Evolutionary conservation across 2,329 filamentous ascomycete species (phyloP), one percentile per base, ranked within the genome.

Genomic region (Penicillium nordicum): DNA sequence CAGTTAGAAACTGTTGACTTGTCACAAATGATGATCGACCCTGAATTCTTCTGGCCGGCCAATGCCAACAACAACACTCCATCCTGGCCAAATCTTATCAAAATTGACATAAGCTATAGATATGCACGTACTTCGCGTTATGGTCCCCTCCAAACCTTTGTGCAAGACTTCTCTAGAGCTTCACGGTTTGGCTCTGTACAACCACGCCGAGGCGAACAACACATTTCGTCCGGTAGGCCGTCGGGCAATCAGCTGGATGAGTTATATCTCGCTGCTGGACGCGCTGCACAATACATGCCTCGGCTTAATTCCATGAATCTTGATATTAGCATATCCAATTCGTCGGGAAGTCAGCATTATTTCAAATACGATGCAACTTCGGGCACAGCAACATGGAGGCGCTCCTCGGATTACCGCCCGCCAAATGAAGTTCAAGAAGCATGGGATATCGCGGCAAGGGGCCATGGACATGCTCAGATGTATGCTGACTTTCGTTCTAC

Each of bases 1-100:
- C 50, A 41, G n/a, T 7, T 53, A 5, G 16, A 53, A 40, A 47
- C 3, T 4, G 11, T 53, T 18, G 18, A 38, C 10, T 30, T 53
- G 4, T 9, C 12, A 14, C 11, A 21, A 29, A 32, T 47, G 4
- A 47, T 41, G 42, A 47, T 53, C 25, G 18, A 36, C 0, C 34
- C 50, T 36, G 50, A 53, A 14, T 18, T 47, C 2, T 53, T 53
- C 34, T 53, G 50, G 50, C 43, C 50, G 12, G 18, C 3, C 10
- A 5, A 23, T 29, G 25, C 50, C 9, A 37, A 12, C 11, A 8
- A n/a, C 16, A 21, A 1, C 9, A n/a, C 32, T 4, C 25, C 42
- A 9, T 47, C 2, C 5, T 53, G 50, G 50, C 50, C 50, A 25
- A 47, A 18, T 4, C 50, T 53, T 40, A 27, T 3, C 8, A 21